Conservation (phyloP, 768 basidiomycete species). For the Pisolithus tinctorius region DNA sequence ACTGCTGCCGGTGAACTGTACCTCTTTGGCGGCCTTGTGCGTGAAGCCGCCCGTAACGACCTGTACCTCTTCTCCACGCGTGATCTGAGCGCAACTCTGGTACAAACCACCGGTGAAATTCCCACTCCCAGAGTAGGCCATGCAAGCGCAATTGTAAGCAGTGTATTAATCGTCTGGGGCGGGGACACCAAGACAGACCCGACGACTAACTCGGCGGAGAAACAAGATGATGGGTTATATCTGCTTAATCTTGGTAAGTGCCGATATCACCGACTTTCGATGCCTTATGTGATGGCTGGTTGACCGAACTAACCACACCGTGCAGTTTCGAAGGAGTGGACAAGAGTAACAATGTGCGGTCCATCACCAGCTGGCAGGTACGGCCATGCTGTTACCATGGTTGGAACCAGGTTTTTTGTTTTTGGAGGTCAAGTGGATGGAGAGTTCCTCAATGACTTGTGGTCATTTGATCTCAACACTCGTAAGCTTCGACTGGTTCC, state of each 20-base stretch:
- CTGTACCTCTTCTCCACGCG: slow-evolving; percentile 83
- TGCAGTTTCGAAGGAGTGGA: slow-evolving; percentile 94
- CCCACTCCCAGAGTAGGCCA: slow-evolving; percentile 94
- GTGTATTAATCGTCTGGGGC: slow-evolving; percentile 96
- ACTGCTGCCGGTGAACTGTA: slow-evolving; percentile 85
- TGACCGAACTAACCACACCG: slow-evolving; percentile 1
- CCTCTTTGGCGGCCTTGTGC: slow-evolving; percentile 94
- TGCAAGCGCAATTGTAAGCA: slow-evolving; percentile 91
- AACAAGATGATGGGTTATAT: slow-evolving; percentile 90
- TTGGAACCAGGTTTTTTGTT: slow-evolving; percentile 84
- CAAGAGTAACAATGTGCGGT: slow-evolving; percentile 71
- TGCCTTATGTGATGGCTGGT: background rate
- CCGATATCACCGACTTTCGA: background rate
- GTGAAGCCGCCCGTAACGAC: slow-evolving; percentile 86
- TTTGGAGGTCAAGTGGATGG: slow-evolving; percentile 97
- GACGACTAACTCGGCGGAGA: slow-evolving; percentile 54
- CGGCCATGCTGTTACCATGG: slow-evolving; percentile 93
- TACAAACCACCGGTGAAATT: slow-evolving; percentile 84
- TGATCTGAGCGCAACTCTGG: slow-evolving; percentile 69
- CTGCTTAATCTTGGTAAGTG: slow-evolving; percentile 85
- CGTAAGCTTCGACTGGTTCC: slow-evolving; percentile 42
- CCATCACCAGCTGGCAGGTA: slow-evolving; percentile 83
- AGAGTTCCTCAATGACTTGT: slow-evolving; percentile 89
- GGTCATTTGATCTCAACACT: slow-evolving; percentile 93
- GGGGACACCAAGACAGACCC: slow-evolving; percentile 88